phyloP scores from a whole-genome alignment of 768 basidiomycete genomes.

The Cystobasidium tubakii region DNA sequence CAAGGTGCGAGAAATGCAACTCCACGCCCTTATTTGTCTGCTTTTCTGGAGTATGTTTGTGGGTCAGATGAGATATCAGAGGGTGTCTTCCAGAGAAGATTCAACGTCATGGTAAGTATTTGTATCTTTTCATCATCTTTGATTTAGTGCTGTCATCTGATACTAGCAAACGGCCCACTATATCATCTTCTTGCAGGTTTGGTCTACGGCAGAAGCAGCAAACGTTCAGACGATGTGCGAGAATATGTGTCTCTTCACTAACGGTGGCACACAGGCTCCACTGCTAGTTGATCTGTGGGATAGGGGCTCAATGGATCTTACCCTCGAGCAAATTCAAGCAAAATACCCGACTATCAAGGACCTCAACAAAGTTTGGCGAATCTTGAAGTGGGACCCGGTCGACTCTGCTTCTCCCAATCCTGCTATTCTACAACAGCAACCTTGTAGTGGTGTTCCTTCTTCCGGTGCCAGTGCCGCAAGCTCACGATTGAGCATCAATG shows the following conservation, averaged over 20 bases:
- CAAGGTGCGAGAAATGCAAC: conserved; percentile 33
- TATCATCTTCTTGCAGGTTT: conserved; percentile 33
- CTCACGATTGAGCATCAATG: not conserved
- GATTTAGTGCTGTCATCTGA: not conserved
- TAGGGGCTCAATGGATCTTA: conserved; percentile 41
- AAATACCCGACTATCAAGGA: conserved; percentile 40
- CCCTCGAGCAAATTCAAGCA: conserved; percentile 8
- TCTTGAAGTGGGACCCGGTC: conserved; percentile 11
- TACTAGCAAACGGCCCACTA: too few species aligned
- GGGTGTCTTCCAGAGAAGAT: conserved; percentile 11
- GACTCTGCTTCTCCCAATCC: not conserved
- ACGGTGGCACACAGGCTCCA: not conserved
- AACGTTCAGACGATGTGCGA: conserved; percentile 41
- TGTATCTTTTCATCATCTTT: not conserved
- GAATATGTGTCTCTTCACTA: conserved; percentile 36
- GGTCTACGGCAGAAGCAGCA: conserved; percentile 36
- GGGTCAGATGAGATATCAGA: conserved; percentile 19
- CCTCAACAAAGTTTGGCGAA: conserved; percentile 37
- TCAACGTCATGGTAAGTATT: conserved; percentile 28
- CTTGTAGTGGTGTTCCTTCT: not conserved
- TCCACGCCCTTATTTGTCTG: conserved; percentile 40
- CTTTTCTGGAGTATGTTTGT: conserved; percentile 43
- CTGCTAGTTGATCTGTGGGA: conserved; percentile 35
- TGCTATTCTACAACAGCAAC: not conserved
- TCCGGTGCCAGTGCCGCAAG: not conserved